Evolutionary conservation across 2,329 filamentous ascomycete species (phyloP).

Genomic region (Pseudocercospora macadamiae): DNA sequence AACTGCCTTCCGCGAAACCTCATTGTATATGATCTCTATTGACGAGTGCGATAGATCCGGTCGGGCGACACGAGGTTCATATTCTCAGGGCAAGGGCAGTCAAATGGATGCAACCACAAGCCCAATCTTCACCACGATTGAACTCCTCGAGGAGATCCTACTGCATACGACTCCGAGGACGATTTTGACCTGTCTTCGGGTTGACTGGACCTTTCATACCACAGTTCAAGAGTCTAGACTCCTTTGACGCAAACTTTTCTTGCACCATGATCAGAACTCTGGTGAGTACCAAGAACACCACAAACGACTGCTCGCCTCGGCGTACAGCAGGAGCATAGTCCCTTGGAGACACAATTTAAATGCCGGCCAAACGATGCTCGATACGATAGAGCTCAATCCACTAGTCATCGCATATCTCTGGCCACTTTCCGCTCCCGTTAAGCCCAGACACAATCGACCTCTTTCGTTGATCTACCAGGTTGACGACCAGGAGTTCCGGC

Average conservation of each 20-base stretch:
- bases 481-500: neutral
- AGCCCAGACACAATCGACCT: neutral
- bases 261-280: neutral
- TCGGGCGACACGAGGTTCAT: too few relatives aligned
- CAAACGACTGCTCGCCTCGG: neutral
- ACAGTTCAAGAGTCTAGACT: neutral
- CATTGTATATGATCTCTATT: neutral
- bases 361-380: neutral
- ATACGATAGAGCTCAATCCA: neutral
- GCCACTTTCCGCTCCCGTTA: neutral
- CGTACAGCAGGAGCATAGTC: neutral
- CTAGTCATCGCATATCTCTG: neutral
- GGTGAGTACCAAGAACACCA: neutral
- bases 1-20: neutral
- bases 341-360: neutral
- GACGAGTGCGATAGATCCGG: too few relatives aligned
- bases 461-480: neutral
- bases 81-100: neutral
- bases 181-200: neutral
- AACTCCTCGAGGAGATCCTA: neutral
- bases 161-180: neutral
- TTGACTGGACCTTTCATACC: neutral
- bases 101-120: neutral
- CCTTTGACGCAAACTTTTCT: neutral
- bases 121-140: neutral